Evolutionary conservation across 202 grass and related monocot species (phyloP), one percentile per base, ranked within the genome.

Genomic region (Schoenoplectus triqueter): DNA sequence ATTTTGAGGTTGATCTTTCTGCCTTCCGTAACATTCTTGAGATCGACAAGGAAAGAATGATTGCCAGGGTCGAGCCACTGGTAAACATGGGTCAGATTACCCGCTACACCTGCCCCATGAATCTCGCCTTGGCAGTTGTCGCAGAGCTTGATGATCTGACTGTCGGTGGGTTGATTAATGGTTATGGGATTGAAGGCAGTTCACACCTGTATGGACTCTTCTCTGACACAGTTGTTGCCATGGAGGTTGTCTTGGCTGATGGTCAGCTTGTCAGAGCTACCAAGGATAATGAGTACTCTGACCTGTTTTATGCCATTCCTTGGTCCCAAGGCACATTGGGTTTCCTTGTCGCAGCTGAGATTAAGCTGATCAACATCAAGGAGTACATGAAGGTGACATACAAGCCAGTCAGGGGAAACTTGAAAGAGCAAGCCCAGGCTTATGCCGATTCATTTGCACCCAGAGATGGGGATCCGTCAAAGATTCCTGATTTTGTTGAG

Each of bases 261-360:
- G 95, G 95, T 0, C 75, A 65, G 11, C 87, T 98, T 2, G 92
- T 98, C 18, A 89, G 95, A 22, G 91, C 90, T 82, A 98, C 95
- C 13, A 98, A 98, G 83, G 92, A 97, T 46, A 97, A 97, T 0
- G 92, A 97, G 78, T 86, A 91, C 86, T 92, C 92, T 3, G 94
- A 98, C 84, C 86, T 98, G 21, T 98, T 98, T 88, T 93, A 93
- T 69, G 95, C 89, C 11, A 89, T 98, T 22, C 95, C 95, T 41
- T 98, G 95, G 95, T 95, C 92, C 7, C 95, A 98, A 86, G 95
- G 95, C 69, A 98, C 95, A 42, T 80, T 98, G 8, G 95, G 95
- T 7, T 93, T 98, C 61, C 88, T 98, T 47, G 91, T 98, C 10
- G 89, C 95, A 6, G 92, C 95, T 17, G 95, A 98, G 85, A 93